phyloP scores from a whole-genome alignment of 257 asterid species.

The Ilex aquifolium region DNA sequence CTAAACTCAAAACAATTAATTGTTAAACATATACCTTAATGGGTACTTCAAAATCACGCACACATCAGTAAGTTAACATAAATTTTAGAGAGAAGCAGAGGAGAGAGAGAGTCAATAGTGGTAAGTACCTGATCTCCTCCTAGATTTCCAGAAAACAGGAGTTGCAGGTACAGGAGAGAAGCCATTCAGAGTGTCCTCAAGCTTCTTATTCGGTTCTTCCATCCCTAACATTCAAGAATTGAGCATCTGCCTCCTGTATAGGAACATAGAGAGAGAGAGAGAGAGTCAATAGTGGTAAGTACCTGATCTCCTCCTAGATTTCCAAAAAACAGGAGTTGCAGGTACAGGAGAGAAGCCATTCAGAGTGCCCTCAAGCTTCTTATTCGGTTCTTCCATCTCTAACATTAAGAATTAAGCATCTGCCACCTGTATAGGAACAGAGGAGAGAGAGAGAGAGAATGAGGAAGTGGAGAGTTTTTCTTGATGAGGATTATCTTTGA shows the following conservation, averaged over 20 bases:
- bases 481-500: conserved; percentile 2
- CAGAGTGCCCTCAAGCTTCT: conserved; percentile 20
- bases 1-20: too few relatives aligned
- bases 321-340: conserved; percentile 79
- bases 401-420: conserved; percentile 7
- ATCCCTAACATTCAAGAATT: conserved; percentile 18
- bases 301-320: too few relatives aligned
- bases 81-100: neutral
- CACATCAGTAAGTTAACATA: neutral
- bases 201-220: conserved; percentile 43
- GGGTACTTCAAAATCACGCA: neutral
- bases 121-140: too few relatives aligned
- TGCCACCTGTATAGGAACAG: too few relatives aligned
- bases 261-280: neutral
- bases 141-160: conserved; percentile 58
- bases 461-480: neutral
- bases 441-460: neutral
- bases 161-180: conserved; percentile 72
- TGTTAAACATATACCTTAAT: neutral
- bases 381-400: conserved; percentile 44
- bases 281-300: too few relatives aligned
- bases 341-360: conserved; percentile 73
- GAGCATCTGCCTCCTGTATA: neutral
- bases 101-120: neutral
- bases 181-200: conserved; percentile 35